Evolutionary conservation across 176 grass and related monocot genomes (phyloP).

Genomic region (Lolium perenne): DNA sequence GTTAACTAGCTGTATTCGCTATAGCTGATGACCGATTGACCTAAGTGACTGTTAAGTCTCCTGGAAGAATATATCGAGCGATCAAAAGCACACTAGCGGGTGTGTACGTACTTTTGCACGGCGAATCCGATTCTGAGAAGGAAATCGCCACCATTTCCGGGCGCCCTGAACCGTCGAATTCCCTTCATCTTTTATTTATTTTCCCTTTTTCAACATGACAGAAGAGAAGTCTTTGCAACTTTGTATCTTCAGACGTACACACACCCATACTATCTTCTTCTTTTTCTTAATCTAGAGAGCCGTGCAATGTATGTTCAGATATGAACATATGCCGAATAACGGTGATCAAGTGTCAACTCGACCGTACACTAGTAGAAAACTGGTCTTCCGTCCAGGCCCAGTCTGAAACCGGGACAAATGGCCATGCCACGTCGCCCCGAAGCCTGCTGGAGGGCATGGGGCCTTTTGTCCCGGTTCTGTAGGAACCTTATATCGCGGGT

Average conservation of each 20-base stretch:
- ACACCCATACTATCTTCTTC: background rate
- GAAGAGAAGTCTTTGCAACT: background rate
- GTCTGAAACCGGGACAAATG: no score
- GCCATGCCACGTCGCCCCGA: no score
- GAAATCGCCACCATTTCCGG: background rate
- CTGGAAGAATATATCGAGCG: background rate
- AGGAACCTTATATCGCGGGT: no score
- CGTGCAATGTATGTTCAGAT: background rate
- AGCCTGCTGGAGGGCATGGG: no score
- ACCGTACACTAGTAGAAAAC: background rate
- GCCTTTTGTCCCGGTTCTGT: no score
- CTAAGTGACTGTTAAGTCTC: background rate
- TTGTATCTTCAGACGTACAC: background rate
- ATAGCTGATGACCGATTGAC: slow-evolving; percentile 16
- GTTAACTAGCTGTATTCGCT: background rate
- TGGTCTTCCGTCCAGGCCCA: no score
- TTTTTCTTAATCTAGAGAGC: slow-evolving; percentile 28
- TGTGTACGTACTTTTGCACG: background rate
- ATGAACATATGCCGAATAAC: slow-evolving; percentile 46
- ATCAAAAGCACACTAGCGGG: background rate
- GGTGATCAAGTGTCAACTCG: slow-evolving; percentile 3
- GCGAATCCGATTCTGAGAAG: slow-evolving; percentile 50
- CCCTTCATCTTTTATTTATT: background rate
- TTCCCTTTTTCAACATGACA: background rate
- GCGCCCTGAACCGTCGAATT: background rate